phyloP scores from a whole-genome alignment of 176 grass and related monocot species.

The Panicum miliaceum region DNA sequence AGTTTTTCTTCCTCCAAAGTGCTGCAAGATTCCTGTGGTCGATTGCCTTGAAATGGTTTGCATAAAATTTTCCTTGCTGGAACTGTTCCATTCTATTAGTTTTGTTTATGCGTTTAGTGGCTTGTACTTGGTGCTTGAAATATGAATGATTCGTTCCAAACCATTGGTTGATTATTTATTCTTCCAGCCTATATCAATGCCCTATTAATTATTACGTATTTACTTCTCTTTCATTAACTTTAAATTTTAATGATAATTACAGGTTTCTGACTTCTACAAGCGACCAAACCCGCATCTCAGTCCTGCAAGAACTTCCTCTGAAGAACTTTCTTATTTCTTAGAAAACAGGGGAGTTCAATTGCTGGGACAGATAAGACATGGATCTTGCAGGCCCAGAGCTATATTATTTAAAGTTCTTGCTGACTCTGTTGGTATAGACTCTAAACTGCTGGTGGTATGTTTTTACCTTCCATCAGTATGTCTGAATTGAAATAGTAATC shows the following conservation, averaged over 20 bases:
- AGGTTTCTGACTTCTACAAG: conserved; percentile 95
- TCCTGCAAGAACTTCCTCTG: conserved; percentile 76
- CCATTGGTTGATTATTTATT: conserved; percentile 5
- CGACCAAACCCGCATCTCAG: conserved; percentile 77
- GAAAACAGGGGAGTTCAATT: conserved; percentile 84
- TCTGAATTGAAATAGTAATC: conserved; percentile 37
- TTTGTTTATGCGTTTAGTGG: background rate
- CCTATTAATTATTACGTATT: background rate
- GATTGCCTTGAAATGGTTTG: conserved; percentile 32
- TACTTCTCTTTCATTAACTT: conserved; percentile 23
- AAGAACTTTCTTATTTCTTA: conserved; percentile 81
- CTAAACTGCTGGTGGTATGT: conserved; percentile 88
- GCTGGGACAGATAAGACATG: conserved; percentile 97
- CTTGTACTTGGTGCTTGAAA: conserved; percentile 15
- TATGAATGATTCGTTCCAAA: conserved; percentile 16
- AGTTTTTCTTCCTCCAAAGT: conserved; percentile 25
- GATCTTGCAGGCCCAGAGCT: conserved; percentile 88
- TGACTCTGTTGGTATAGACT: conserved; percentile 85
- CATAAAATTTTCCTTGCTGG: conserved; percentile 27
- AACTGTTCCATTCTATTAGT: conserved; percentile 33
- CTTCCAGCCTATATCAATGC: conserved; percentile 9
- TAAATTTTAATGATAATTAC: conserved; percentile 41
- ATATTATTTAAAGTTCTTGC: conserved; percentile 98
- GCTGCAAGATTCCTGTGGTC: background rate
- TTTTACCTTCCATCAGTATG: conserved; percentile 41